Base-by-base conservation (phyloP, 2,329 filamentous ascomycete species). In the Thyridium curvatum region DNA sequence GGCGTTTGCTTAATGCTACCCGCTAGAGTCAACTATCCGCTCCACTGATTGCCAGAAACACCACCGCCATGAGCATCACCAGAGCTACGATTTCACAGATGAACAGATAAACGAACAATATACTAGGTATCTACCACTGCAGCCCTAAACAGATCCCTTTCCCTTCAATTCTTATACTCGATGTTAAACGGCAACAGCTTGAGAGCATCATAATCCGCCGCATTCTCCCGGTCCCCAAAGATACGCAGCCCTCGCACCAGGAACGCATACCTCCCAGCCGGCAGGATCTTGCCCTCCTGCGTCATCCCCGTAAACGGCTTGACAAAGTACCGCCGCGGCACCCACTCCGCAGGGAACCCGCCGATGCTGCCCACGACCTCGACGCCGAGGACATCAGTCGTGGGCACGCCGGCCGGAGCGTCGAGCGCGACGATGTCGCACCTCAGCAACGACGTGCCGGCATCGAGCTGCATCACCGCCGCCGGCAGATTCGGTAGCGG, bases 161-260 rank as follows among this genome's bases (percentile, higher is more conserved):
- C n/a, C n/a, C n/a, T 26, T 26, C 10, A 26, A 16, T n/a, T 21
- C 4, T 17, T n/a, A n/a, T 34, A 47, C 32, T 35, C 34, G 3
- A 47, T 17, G 3, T 34, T 35, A 35, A 57, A 57, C 3, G 48
- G 44, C 31, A 50, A 46, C 14, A 46, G 50, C 26, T 46, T 46
- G 4, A 48, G 46, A 13, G 42, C 37, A 16, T 56, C 50, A 35
- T 53, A 57, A 32, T 56, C 54, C 17, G 46, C 45, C 8, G 40
- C 40, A 4, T 46, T 42, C 6, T 39, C 37, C 33, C 43, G 38
- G 21, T 58, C 46, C 6, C 54, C 55, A 37, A 52, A 57, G 18
- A 56, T 48, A 35, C 46, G 49, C 28, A 58, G 43, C 4, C 47
- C 55, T n/a, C 51, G 46, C 12, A 52, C 46, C 7, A 55, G 41